Evolutionary conservation across 768 basidiomycete genomes (phyloP), one percentile per base, ranked within the genome.

Genomic region (Boletus tylopilopsis): DNA sequence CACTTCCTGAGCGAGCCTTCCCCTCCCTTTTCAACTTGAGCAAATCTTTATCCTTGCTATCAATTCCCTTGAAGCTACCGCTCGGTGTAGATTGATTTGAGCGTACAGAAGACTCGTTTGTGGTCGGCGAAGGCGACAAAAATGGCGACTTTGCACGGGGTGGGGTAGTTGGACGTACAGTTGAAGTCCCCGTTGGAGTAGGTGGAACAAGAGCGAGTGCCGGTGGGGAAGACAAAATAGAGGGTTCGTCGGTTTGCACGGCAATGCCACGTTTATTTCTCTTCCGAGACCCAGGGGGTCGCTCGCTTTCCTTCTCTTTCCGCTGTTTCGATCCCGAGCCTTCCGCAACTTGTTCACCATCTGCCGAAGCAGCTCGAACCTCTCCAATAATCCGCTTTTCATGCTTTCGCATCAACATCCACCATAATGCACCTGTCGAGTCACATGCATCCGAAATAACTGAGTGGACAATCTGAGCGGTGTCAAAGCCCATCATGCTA

Each of bases 361-460:
- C 47, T 41, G 50, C 64, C 6, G 53, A 44, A 27, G 47, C 25
- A 22, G 54, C 37, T 37, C 56, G 54, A 45, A 51, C 69, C 34
- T 76, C 75, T 37, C 71, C 73, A 19, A 75, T 23, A 10, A 73
- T 74, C 38, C 75, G 78, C 55, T 82, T 73, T 80, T 78, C 93
- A 18, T 82, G 80, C 60, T 84, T 94, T 65, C 84, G 80, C 66
- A 84, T 87, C 42, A 97, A 73, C 79, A 95, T 90, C 96, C 96
- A 99, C 94, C 94, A 99, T 8, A 91, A 70, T 1, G 94, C 91
- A 9, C 92, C 87, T 12, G 88, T 79, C 0, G 89, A 80, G 68
- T 99, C 95, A 61, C 95, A 99, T 1, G 95, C 95, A 68, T 97
- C 83, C 24, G 78, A 85, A 39, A 89, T 75, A 12, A 98, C 96